Evolutionary conservation across 495 filamentous ascomycete species (phyloP).

Genomic region (Penicillium chermesinum): DNA sequence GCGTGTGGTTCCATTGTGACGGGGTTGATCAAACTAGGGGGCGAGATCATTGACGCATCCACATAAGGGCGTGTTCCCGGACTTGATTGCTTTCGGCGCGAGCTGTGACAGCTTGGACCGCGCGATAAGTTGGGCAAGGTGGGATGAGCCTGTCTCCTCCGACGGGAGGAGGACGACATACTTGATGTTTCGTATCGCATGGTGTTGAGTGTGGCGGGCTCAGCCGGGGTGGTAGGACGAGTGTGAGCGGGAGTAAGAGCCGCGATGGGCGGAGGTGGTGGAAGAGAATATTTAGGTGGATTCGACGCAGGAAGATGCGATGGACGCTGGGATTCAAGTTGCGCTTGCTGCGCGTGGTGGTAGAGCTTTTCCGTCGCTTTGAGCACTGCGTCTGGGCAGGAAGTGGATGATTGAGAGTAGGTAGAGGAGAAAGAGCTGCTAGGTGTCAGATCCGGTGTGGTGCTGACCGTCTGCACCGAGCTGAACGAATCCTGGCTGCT

Average conservation of each 20-base stretch:
- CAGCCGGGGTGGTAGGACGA: slow-evolving; percentile 19
- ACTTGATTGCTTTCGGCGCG: slow-evolving; percentile 26
- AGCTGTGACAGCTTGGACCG: slow-evolving; percentile 13
- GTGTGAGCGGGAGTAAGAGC: slow-evolving; percentile 13
- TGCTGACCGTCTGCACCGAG: slow-evolving; percentile 31
- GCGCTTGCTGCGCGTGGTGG: slow-evolving; percentile 19
- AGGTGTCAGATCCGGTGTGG: slow-evolving; percentile 39
- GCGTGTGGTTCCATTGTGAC: slow-evolving; percentile 43
- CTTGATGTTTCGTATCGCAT: slow-evolving; percentile 29
- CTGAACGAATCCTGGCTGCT: slow-evolving; percentile 36
- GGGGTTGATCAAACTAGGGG: slow-evolving; percentile 38
- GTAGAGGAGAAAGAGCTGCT: slow-evolving; percentile 45
- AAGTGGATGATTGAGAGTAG: slow-evolving; percentile 31
- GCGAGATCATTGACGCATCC: slow-evolving; percentile 42
- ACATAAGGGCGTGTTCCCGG: slow-evolving; percentile 29
- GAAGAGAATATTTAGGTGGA: slow-evolving; percentile 29
- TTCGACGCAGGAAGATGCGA: slow-evolving; percentile 33
- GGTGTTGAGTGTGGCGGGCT: slow-evolving; percentile 21
- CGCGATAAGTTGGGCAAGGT: slow-evolving; percentile 28
- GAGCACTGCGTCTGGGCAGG: slow-evolving; percentile 28
- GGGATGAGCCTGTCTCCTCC: slow-evolving; percentile 33
- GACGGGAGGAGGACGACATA: slow-evolving; percentile 26
- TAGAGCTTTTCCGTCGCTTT: slow-evolving; percentile 30
- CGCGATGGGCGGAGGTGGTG: slow-evolving; percentile 28
- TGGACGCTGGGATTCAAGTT: slow-evolving; percentile 13